These are phyloP conservation scores for Hebeloma cylindrosporum DNA, from an alignment of 768 basidiomycete species.

Conservation along the genomic window DNA sequence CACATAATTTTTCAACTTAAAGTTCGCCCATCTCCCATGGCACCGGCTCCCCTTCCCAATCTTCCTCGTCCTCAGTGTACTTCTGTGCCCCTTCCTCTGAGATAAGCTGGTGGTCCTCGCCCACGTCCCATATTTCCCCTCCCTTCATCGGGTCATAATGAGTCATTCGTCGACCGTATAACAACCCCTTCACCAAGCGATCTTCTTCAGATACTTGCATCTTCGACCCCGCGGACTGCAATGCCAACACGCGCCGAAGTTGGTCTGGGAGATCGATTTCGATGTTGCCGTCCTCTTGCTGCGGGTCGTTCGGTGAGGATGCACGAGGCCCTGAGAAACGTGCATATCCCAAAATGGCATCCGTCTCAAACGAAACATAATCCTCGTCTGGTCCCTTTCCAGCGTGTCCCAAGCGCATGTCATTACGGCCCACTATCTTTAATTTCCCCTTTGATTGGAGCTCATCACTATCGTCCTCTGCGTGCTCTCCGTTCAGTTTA, in stretches of 20 bases:
- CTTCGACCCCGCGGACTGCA: constrained; percentile 48
- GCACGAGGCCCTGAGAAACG: constrained; percentile 33
- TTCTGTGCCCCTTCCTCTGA: constrained; percentile 25
- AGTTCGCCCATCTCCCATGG: constrained; percentile 82
- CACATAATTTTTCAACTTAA: constrained; percentile 35
- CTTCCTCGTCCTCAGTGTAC: constrained; percentile 49
- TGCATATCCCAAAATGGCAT: constrained; percentile 34
- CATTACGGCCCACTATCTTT: constrained; percentile 33
- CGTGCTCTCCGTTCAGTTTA: constrained; percentile 35
- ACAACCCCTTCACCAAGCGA: constrained; percentile 54
- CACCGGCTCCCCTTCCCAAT: constrained; percentile 82
- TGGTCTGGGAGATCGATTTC: constrained; percentile 65
- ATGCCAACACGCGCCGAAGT: constrained; percentile 61
- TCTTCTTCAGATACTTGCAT: constrained; percentile 46
- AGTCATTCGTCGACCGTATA: constrained; percentile 55
- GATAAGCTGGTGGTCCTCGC: constrained; percentile 52
- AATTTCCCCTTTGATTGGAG: constrained; percentile 29
- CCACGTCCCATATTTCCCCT: constrained; percentile 75
- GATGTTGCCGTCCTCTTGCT: constrained; percentile 38
- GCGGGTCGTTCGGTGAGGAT: constrained; percentile 18
- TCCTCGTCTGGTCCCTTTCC: constrained; percentile 25
- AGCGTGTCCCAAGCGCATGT: constrained; percentile 18
- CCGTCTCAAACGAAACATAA: constrained; percentile 32
- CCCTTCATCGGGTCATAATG: constrained; percentile 65
- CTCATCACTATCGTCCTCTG: constrained; percentile 31